A percentile compares a stretch with the other conserved stretches of the same genome.
These are phyloP conservation scores for Clavispora phyllophila DNA, from an alignment of 805 yeast species.

Conservation along the genomic window DNA sequence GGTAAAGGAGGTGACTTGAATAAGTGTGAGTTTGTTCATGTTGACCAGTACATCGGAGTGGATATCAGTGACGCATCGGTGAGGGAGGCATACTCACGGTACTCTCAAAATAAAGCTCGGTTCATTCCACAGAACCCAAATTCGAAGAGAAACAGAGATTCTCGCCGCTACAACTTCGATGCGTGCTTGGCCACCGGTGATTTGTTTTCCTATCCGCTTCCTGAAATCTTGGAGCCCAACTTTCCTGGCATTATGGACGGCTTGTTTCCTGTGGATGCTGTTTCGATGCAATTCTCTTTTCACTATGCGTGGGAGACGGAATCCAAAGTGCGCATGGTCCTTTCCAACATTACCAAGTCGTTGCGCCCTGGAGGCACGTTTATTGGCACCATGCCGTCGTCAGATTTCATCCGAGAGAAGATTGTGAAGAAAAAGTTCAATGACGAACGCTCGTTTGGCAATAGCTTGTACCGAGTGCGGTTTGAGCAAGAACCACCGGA, in stretches of 20 bases:
- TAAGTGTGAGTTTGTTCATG: conserved; percentile 74
- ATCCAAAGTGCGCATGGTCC: conserved; percentile 64
- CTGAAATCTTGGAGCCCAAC: conserved; percentile 57
- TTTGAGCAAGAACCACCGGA: conserved; percentile 77
- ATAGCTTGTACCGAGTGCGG: conserved; percentile 72
- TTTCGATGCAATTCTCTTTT: conserved; percentile 85
- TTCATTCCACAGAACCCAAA: conserved; percentile 26
- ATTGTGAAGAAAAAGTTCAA: conserved; percentile 43
- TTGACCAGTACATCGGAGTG: conserved; percentile 78
- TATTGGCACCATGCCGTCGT: conserved; percentile 91
- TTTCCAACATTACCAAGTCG: conserved; percentile 71
- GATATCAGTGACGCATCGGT: conserved; percentile 90
- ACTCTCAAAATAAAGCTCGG: conserved; percentile 44
- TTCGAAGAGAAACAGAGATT: conserved; percentile 21
- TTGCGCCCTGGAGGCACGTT: conserved; percentile 81
- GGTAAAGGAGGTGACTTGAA: conserved; percentile 98
- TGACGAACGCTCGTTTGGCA: conserved; percentile 66
- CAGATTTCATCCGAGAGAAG: conserved; percentile 73
- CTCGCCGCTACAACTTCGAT: conserved; percentile 57
- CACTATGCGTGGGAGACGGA: conserved; percentile 94
- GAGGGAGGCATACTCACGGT: conserved; percentile 77
- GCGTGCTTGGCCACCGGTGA: conserved; percentile 90
- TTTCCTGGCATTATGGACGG: conserved; percentile 58
- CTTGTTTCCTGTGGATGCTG: conserved; percentile 78
- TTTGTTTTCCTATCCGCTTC: conserved; percentile 70